Evolutionary conservation across 2,329 filamentous ascomycete genomes (phyloP).

Genomic region (Beauveria australis): DNA sequence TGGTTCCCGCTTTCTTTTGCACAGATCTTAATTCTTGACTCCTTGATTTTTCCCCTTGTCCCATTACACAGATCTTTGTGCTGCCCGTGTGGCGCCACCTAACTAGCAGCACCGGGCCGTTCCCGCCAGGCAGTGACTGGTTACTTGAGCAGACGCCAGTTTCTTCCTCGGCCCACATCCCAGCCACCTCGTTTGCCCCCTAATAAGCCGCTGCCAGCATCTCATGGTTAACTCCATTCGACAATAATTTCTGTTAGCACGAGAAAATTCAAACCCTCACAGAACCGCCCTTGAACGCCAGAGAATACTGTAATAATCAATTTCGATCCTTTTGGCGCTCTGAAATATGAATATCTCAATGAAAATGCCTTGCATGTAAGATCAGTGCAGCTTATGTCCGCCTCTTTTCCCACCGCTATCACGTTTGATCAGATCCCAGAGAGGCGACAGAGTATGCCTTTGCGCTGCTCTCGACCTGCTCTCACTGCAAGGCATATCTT

Average conservation of each 20-base stretch:
- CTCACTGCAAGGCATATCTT: not conserved
- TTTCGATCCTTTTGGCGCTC: no score
- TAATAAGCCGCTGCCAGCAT: constrained; percentile 14
- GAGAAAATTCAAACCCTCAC: not conserved
- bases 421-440: not conserved
- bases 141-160: not conserved
- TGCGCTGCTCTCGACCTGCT: no score
- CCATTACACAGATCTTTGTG: not conserved
- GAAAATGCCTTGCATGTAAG: no score
- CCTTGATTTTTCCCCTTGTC: no score
- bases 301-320: no score
- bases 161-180: constrained; percentile 11
- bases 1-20: not conserved
- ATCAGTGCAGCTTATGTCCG: no score
- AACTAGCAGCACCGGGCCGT: not conserved
- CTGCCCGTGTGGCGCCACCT: not conserved
- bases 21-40: no score
- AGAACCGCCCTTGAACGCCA: no score
- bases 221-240: constrained; percentile 20
- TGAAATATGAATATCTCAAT: no score
- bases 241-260: constrained; percentile 25
- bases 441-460: not conserved
- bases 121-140: not conserved
- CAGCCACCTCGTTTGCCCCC: constrained; percentile 19
- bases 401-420: no score